Evolutionary conservation across 1,284 basidiomycete species (phyloP).

Genomic region (Paramarasmius palmivorus): DNA sequence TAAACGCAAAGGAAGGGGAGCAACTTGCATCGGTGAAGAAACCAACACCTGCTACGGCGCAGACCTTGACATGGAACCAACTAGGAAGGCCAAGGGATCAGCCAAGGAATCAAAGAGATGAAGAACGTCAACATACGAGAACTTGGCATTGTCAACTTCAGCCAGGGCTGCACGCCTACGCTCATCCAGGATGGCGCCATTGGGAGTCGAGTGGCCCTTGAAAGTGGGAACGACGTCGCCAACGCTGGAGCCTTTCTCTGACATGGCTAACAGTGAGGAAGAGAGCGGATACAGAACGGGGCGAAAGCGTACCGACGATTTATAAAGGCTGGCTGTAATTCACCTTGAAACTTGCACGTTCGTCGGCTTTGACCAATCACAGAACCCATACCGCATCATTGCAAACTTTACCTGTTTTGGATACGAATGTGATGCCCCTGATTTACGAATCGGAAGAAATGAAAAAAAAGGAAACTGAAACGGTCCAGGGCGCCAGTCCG

Average conservation of each 20-base stretch:
- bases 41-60: slow-evolving; percentile 74
- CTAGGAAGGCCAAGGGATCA: slow-evolving; percentile 27
- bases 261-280: slow-evolving; percentile 33
- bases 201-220: neutral
- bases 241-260: slow-evolving; percentile 55
- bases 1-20: neutral
- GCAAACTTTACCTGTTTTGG: too few species aligned
- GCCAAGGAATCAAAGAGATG: slow-evolving; percentile 2
- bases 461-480: too few species aligned
- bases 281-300: slow-evolving; percentile 1
- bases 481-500: too few species aligned
- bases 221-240: slow-evolving; percentile 54
- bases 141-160: slow-evolving; percentile 76
- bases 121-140: slow-evolving; percentile 46
- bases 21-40: slow-evolving; percentile 83
- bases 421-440: too few species aligned
- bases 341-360: too few species aligned
- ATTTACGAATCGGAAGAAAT: too few species aligned
- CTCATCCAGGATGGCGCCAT: slow-evolving; percentile 44
- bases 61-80: slow-evolving; percentile 73
- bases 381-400: too few species aligned
- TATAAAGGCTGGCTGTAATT: too few species aligned
- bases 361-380: too few species aligned
- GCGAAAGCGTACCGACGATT: neutral
- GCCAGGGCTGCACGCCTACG: slow-evolving; percentile 71